Percentiles rank a stretch among this genome's conserved stretches.
Evolutionary conservation across 345 rosid genomes (phyloP).

Genomic region (Syzygium oleosum): DNA sequence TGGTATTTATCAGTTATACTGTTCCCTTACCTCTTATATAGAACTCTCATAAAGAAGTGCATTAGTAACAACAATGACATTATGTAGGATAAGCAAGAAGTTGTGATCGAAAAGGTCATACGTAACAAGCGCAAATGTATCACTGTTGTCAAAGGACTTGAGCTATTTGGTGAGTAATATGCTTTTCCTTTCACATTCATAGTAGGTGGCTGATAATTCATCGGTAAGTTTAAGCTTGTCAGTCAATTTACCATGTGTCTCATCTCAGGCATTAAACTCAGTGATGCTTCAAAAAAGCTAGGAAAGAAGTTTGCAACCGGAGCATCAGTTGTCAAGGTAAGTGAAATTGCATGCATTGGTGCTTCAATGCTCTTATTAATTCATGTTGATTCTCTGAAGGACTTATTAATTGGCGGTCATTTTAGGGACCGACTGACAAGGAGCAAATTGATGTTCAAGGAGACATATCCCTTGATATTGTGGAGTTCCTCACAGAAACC

Average conservation of each 20-base stretch:
- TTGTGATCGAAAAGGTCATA: constrained; percentile 77
- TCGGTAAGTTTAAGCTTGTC: not conserved
- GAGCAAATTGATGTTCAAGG: constrained; percentile 99
- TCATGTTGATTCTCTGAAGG: not conserved
- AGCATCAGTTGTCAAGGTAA: constrained; percentile 95
- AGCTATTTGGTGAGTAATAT: constrained; percentile 67
- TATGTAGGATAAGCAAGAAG: constrained; percentile 78
- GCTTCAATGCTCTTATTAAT: not conserved
- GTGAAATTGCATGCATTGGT: not conserved
- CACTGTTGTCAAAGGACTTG: constrained; percentile 88
- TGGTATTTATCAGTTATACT: not conserved
- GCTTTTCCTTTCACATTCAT: not conserved
- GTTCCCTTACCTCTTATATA: not conserved
- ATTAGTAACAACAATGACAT: not conserved
- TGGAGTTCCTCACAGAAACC: constrained; percentile 75
- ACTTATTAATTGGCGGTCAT: not conserved
- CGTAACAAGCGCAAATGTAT: constrained; percentile 95
- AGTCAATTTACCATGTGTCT: constrained; percentile 1
- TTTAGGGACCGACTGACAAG: constrained; percentile 94
- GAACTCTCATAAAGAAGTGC: not conserved
- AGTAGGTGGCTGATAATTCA: not conserved
- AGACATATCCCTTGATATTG: constrained; percentile 79
- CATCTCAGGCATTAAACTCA: constrained; percentile 73
- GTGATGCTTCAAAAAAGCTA: constrained; percentile 88
- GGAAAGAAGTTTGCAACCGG: constrained; percentile 99